Conservation (phyloP, 2,329 filamentous ascomycete species). For the Zasmidium cellare region DNA sequence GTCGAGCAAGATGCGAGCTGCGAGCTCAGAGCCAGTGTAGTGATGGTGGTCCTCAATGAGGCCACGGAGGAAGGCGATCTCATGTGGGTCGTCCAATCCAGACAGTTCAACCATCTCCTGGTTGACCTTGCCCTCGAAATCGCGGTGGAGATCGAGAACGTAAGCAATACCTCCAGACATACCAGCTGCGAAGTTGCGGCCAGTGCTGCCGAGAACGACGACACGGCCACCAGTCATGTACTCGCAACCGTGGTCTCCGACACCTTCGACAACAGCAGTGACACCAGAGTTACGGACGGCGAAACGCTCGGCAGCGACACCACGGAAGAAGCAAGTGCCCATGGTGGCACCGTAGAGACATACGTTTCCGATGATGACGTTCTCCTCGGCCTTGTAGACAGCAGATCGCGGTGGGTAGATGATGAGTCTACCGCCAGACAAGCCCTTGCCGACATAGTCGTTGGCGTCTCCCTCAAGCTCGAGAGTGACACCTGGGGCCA, state of each 20-base stretch:
- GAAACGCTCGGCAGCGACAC: conserved; percentile 93
- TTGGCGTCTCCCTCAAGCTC: conserved; percentile 96
- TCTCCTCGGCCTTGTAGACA: conserved; percentile 95
- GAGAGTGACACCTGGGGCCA: conserved; percentile 88
- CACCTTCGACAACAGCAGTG: conserved; percentile 91
- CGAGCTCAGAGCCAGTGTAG: conserved; percentile 94
- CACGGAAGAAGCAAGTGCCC: conserved; percentile 94
- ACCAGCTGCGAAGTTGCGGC: conserved; percentile 95
- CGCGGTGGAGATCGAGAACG: conserved; percentile 82
- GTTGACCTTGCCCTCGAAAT: conserved; percentile 93
- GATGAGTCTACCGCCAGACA: conserved; percentile 90
- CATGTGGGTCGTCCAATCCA: conserved; percentile 76
- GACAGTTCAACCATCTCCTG: conserved; percentile 95
- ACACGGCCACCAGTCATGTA: conserved; percentile 98
- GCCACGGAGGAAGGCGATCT: conserved; percentile 87
- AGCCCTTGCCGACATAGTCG: conserved; percentile 94
- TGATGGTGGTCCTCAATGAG: conserved; percentile 96
- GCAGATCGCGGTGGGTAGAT: conserved; percentile 88
- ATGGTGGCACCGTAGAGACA: conserved; percentile 92
- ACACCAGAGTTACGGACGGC: conserved; percentile 95
- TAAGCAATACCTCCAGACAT: conserved; percentile 99
- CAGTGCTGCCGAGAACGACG: conserved; percentile 81
- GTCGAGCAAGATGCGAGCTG: conserved; percentile 89
- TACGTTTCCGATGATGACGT: conserved; percentile 88
- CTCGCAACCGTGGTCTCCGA: conserved; percentile 95